Evolutionary conservation across 1,284 basidiomycete genomes (phyloP).

Genomic region (Ustilago xerochloae): DNA sequence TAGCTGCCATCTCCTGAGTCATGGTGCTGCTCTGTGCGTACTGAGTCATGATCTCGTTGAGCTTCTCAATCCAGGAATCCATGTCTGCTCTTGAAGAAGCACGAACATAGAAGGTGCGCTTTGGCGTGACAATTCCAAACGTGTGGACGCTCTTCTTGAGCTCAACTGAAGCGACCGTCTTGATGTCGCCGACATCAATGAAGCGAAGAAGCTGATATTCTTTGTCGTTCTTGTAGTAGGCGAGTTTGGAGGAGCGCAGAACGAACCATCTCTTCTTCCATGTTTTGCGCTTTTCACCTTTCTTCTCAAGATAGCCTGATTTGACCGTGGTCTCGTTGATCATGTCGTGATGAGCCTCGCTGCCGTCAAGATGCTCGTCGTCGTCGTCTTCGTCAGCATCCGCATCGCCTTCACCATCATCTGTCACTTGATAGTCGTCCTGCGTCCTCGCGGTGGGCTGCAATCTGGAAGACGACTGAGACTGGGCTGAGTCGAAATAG

Average conservation of each 20-base stretch:
- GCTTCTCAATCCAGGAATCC: slow-evolving; percentile 83
- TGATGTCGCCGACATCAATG: slow-evolving; percentile 87
- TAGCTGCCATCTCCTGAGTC: slow-evolving; percentile 53
- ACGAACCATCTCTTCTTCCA: slow-evolving; percentile 99
- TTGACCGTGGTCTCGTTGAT: slow-evolving; percentile 81
- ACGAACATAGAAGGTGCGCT: slow-evolving; percentile 92
- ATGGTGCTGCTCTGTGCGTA: slow-evolving; percentile 54
- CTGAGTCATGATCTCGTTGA: slow-evolving; percentile 80
- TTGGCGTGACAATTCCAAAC: slow-evolving; percentile 90
- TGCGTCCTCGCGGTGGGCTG: slow-evolving; percentile 2
- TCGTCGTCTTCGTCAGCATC: slow-evolving; percentile 76
- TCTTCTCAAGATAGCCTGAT: slow-evolving; percentile 92
- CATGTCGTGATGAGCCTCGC: slow-evolving; percentile 62
- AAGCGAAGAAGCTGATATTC: slow-evolving; percentile 81
- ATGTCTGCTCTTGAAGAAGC: slow-evolving; percentile 80
- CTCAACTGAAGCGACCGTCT: slow-evolving; percentile 86
- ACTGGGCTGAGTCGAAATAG: not conserved
- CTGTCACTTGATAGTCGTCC: slow-evolving; percentile 23
- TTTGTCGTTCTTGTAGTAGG: slow-evolving; percentile 92
- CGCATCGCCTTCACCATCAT: slow-evolving; percentile 45
- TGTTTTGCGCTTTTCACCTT: slow-evolving; percentile 94
- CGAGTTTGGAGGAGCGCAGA: slow-evolving; percentile 86
- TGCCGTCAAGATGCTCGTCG: slow-evolving; percentile 78
- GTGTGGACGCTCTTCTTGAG: slow-evolving; percentile 90
- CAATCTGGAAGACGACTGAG: not conserved